Evolutionary conservation across 2,329 filamentous ascomycete genomes (phyloP).

Genomic region (Uncinocarpus reesii): DNA sequence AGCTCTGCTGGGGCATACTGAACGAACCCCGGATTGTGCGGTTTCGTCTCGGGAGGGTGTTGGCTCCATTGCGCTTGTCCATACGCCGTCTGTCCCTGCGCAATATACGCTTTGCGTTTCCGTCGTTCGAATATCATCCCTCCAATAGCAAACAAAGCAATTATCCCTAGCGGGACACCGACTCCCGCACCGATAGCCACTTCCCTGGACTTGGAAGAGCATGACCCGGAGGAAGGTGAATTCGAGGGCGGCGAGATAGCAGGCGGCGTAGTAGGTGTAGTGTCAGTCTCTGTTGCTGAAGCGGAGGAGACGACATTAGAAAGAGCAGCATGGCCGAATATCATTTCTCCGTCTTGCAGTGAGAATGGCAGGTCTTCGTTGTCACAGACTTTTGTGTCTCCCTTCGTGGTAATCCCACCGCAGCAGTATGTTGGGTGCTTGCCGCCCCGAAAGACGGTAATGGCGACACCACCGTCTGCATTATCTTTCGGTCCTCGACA

Average conservation of each 20-base stretch:
- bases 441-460: constrained; percentile 17
- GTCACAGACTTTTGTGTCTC: constrained; percentile 16
- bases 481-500: constrained; percentile 12
- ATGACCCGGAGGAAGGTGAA: not conserved
- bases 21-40: not conserved
- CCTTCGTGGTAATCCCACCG: constrained; percentile 13
- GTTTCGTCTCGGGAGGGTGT: not conserved
- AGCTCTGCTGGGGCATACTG: not conserved
- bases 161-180: constrained; percentile 24
- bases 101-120: not conserved
- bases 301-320: constrained; percentile 15
- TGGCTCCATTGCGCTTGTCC: not conserved
- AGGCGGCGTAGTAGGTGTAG: not conserved
- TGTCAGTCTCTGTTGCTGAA: not conserved
- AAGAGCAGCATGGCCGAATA: constrained; percentile 20
- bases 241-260: not conserved
- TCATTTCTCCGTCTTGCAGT: constrained; percentile 19
- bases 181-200: constrained; percentile 24
- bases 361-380: constrained; percentile 21
- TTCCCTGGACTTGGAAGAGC: constrained; percentile 15
- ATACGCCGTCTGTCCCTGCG: not conserved
- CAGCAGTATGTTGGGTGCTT: constrained; percentile 23
- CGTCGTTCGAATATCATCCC: constrained; percentile 25
- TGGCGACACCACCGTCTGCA: constrained; percentile 17
- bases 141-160: constrained; percentile 22